Conservation (phyloP, 768 basidiomycete species). For the Trametes cingulata region DNA sequence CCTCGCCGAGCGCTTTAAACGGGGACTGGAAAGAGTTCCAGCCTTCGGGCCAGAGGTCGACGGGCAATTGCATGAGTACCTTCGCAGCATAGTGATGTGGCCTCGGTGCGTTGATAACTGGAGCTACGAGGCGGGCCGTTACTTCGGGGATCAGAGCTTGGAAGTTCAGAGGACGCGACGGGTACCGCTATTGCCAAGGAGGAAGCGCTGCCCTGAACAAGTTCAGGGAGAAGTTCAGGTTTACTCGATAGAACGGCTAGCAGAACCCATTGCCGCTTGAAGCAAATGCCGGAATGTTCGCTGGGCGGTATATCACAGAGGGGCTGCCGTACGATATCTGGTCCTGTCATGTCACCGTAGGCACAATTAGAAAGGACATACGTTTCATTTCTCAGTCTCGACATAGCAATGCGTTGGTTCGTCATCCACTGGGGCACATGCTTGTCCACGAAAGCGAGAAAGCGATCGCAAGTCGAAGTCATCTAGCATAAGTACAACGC, state of each 20-base stretch:
- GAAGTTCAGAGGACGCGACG: slow-evolving; percentile 27
- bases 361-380: too few relatives aligned
- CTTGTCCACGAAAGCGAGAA: slow-evolving; percentile 5
- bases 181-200: slow-evolving; percentile 21
- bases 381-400: too few relatives aligned
- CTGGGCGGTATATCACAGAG: background rate
- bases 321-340: too few relatives aligned
- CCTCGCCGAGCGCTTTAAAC: slow-evolving; percentile 23
- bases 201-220: background rate
- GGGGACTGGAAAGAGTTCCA: slow-evolving; percentile 28
- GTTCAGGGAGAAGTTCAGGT: slow-evolving; percentile 11
- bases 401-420: too few relatives aligned
- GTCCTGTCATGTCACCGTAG: too few relatives aligned
- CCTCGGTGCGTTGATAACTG: slow-evolving; percentile 29
- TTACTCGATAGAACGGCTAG: background rate
- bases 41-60: slow-evolving; percentile 33
- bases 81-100: slow-evolving; percentile 31
- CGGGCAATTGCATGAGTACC: slow-evolving; percentile 26
- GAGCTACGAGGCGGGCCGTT: slow-evolving; percentile 34
- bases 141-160: slow-evolving; percentile 33
- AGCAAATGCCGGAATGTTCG: background rate
- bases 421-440: background rate
- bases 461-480: slow-evolving; percentile 2
- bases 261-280: background rate
- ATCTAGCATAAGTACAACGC: slow-evolving; percentile 17